Conservation (phyloP, 352 stramenopile genomes). For the Pythium periplocum region DNA sequence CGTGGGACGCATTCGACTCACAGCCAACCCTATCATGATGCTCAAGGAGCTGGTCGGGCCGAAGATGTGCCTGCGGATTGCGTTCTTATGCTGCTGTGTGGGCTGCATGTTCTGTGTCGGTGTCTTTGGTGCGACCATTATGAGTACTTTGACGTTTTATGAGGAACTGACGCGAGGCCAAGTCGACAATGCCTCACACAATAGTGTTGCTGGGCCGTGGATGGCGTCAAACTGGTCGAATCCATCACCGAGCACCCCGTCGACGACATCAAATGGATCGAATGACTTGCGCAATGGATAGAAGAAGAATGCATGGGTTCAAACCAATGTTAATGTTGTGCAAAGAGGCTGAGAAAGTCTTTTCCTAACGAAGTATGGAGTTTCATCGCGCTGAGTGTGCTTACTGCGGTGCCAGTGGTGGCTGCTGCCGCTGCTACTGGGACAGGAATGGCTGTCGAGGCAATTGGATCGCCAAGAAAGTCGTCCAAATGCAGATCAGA, state of each 20-base stretch:
- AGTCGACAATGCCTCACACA: too few relatives aligned
- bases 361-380: slow-evolving; percentile 69
- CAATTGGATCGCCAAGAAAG: slow-evolving; percentile 37
- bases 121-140: slow-evolving; percentile 67
- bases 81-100: slow-evolving; percentile 43
- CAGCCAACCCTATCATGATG: slow-evolving; percentile 81
- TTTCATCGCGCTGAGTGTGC: slow-evolving; percentile 12
- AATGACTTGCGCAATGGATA: too few relatives aligned
- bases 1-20: slow-evolving; percentile 78
- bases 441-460: background rate
- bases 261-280: too few relatives aligned
- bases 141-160: slow-evolving; percentile 77
- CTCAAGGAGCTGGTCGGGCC: slow-evolving; percentile 65
- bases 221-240: slow-evolving; percentile 13
- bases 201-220: background rate
- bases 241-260: background rate
- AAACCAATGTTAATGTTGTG: slow-evolving; percentile 40
- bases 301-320: background rate
- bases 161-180: slow-evolving; percentile 16
- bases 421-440: slow-evolving; percentile 7
- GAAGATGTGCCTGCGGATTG: slow-evolving; percentile 49
- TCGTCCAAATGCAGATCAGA: slow-evolving; percentile 68
- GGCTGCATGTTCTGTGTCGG: slow-evolving; percentile 57
- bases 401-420: background rate
- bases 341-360: slow-evolving; percentile 80